phyloP scores from a whole-genome alignment of 306 rosid species.

The Pachyrhizus erosus region DNA sequence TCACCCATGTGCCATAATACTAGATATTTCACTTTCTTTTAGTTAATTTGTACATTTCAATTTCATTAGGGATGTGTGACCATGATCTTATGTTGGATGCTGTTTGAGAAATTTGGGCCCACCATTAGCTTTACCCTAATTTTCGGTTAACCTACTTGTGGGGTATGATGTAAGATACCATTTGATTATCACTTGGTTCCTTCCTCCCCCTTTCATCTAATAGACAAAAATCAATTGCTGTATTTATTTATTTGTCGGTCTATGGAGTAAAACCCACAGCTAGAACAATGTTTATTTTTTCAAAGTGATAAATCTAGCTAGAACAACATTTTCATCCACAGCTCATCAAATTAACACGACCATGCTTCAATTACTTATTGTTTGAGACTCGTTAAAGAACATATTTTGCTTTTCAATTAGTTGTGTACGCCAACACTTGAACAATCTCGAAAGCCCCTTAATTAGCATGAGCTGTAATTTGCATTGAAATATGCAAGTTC shows the following conservation, averaged over 20 bases:
- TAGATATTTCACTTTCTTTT: constrained; percentile 6
- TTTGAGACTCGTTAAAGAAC: not conserved
- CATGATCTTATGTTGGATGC: constrained; percentile 42
- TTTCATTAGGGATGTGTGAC: constrained; percentile 18
- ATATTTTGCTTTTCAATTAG: not conserved
- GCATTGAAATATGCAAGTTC: not conserved
- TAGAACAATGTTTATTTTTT: not conserved
- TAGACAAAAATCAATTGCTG: not conserved
- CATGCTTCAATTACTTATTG: not conserved
- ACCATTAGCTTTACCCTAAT: constrained; percentile 23
- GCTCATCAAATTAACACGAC: not conserved
- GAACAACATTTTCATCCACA: not conserved
- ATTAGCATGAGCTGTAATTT: constrained; percentile 20
- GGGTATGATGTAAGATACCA: constrained; percentile 3
- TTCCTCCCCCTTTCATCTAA: not conserved
- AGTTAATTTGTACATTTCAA: not conserved
- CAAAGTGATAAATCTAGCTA: not conserved
- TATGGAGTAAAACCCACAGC: not conserved
- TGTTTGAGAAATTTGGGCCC: constrained; percentile 33
- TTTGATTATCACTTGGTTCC: not conserved
- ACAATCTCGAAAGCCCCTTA: not conserved
- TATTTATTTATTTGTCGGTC: not conserved
- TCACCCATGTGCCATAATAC: constrained; percentile 26
- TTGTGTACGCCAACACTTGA: not conserved
- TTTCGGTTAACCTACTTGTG: constrained; percentile 24